Evolutionary conservation across 371 early-diverging fungal species (phyloP).

Genomic region (Mortierella sp.): DNA sequence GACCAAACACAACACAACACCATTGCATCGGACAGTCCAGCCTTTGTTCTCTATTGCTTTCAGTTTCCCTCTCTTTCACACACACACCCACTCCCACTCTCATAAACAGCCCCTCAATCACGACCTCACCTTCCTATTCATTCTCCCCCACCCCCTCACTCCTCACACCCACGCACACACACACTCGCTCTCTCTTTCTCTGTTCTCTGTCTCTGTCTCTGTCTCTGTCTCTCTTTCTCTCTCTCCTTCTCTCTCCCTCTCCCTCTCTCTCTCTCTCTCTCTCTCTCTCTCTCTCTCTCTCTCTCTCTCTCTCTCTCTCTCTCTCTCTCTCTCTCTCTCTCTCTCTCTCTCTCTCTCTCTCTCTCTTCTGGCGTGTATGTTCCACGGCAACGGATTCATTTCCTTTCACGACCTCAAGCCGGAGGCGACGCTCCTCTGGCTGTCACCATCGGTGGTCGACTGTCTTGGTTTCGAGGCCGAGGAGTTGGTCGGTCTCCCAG

Average conservation of each 20-base stretch:
- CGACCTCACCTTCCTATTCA: too few species aligned
- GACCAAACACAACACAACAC: too few species aligned
- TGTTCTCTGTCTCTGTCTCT: neutral
- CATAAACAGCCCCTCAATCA: too few species aligned
- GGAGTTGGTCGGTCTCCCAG: conserved; percentile 59
- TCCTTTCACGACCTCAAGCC: conserved; percentile 67
- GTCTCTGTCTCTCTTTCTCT: neutral
- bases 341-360: neutral
- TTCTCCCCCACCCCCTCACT: too few species aligned
- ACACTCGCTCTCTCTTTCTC: too few species aligned
- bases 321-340: neutral
- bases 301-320: neutral
- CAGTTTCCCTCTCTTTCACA: too few species aligned
- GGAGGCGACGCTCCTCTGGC: conserved; percentile 56
- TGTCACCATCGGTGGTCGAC: conserved; percentile 61
- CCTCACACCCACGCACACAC: too few species aligned
- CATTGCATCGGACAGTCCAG: too few species aligned
- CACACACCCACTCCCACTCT: too few species aligned
- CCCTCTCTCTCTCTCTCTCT: too few species aligned
- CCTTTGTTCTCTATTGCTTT: too few species aligned
- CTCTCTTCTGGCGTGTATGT: conserved; percentile 13
- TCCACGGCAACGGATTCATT: conserved; percentile 57
- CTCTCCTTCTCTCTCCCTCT: neutral
- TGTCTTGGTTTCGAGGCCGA: conserved; percentile 62
- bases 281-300: neutral